Evolutionary conservation across 1,139 yeast genomes (phyloP).

Genomic region (Zygosaccharomyces pseudobailii): DNA sequence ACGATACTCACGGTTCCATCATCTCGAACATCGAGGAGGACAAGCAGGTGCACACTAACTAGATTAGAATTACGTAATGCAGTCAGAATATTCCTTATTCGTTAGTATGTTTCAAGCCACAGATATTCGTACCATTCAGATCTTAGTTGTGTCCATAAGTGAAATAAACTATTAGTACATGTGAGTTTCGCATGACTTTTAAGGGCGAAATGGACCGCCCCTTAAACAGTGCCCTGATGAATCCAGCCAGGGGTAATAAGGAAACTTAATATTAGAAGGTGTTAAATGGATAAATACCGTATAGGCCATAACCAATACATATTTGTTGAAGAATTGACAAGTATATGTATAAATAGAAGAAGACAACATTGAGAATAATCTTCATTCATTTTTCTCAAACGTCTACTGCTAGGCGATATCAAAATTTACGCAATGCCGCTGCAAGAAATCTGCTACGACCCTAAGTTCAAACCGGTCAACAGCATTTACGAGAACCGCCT

Average conservation of each 20-base stretch:
- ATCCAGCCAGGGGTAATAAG: background rate
- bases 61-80: background rate
- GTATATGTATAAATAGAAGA: background rate
- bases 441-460: constrained; percentile 47
- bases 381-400: background rate
- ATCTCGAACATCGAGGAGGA: constrained; percentile 29
- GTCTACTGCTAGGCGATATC: background rate
- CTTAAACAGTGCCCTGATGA: background rate
- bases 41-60: constrained; percentile 18
- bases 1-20: constrained; percentile 19
- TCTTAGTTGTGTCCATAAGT: background rate
- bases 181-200: background rate
- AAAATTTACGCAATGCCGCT: constrained; percentile 18
- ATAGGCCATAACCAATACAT: background rate
- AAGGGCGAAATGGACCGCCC: background rate
- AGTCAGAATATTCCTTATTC: background rate
- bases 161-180: background rate
- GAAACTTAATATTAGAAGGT: background rate
- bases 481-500: constrained; percentile 71
- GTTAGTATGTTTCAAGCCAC: background rate
- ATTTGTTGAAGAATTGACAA: background rate
- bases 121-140: background rate
- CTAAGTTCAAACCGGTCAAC: constrained; percentile 80
- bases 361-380: background rate
- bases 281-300: background rate